Conservation (phyloP, 176 grass and related monocot genomes). For the Oryza meyeriana region DNA sequence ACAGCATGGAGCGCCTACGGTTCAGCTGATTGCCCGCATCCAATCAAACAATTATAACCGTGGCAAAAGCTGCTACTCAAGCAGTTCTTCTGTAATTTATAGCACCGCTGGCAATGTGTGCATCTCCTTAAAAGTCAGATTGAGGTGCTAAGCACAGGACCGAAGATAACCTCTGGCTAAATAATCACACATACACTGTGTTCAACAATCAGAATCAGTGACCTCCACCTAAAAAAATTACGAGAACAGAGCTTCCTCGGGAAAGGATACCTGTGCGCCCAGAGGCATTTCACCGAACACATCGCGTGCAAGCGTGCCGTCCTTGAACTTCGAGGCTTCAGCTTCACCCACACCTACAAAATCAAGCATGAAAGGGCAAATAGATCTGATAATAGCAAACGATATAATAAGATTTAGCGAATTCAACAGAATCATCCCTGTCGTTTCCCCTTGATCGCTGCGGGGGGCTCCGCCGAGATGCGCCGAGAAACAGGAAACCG, state of each 20-base stretch:
- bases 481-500: background rate
- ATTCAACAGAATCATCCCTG: background rate
- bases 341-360: background rate
- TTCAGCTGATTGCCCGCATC: background rate
- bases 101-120: background rate
- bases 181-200: background rate
- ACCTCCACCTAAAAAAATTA: background rate
- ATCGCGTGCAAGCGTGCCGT: background rate
- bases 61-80: background rate
- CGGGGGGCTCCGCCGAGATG: background rate
- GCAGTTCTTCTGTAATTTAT: background rate
- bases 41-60: background rate
- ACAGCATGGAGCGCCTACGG: background rate
- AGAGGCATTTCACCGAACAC: conserved; percentile 16
- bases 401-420: background rate
- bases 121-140: background rate
- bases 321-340: background rate
- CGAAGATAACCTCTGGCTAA: background rate
- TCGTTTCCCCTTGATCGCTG: background rate
- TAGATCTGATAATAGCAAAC: background rate
- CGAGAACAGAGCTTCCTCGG: background rate
- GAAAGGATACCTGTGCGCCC: background rate
- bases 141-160: background rate
- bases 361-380: background rate
- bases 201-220: background rate